A percentile compares a stretch with the other conserved stretches of the same genome.
These are phyloP conservation scores for Pichia gijzeniarum DNA, from an alignment of 805 yeast genomes.

Conservation along the genomic window DNA sequence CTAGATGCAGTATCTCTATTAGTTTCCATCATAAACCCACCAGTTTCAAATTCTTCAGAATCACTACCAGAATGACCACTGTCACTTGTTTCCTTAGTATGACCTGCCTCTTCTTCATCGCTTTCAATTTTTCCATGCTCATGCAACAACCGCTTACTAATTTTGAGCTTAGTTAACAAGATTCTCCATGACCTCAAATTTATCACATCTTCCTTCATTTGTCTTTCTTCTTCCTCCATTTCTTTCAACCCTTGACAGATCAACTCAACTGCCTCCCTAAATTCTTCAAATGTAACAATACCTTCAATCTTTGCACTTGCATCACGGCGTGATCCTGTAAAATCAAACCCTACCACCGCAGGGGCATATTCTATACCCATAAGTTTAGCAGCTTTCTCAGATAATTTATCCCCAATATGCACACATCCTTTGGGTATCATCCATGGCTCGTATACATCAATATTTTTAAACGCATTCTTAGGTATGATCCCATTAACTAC, in stretches of 20 bases:
- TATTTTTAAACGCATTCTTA: slow-evolving; percentile 74
- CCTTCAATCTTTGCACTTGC: slow-evolving; percentile 70
- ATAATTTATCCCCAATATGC: slow-evolving; percentile 47
- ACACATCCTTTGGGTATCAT: slow-evolving; percentile 84
- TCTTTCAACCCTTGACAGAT: slow-evolving; percentile 44
- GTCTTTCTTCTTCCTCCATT: slow-evolving; percentile 42
- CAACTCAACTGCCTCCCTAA: slow-evolving; percentile 49
- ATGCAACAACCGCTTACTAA: slow-evolving; percentile 38
- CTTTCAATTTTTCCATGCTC: slow-evolving; percentile 40
- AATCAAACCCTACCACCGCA: slow-evolving; percentile 86
- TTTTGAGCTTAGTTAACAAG: slow-evolving; percentile 44
- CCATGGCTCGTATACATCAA: slow-evolving; percentile 67
- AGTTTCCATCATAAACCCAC: slow-evolving; percentile 17
- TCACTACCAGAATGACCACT: background rate
- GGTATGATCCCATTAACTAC: slow-evolving; percentile 61
- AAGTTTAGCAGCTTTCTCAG: slow-evolving; percentile 64
- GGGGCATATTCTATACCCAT: slow-evolving; percentile 74
- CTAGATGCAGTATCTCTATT: slow-evolving; percentile 9
- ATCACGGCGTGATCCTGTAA: slow-evolving; percentile 33
- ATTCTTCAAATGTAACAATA: slow-evolving; percentile 61
- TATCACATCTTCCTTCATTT: slow-evolving; percentile 38
- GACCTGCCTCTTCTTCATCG: slow-evolving; percentile 19
- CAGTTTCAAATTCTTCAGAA: slow-evolving; percentile 16
- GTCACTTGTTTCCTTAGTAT: background rate
- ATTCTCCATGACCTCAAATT: slow-evolving; percentile 51